Conservation (phyloP, 768 basidiomycete species). For the Clavaria fumosa region DNA sequence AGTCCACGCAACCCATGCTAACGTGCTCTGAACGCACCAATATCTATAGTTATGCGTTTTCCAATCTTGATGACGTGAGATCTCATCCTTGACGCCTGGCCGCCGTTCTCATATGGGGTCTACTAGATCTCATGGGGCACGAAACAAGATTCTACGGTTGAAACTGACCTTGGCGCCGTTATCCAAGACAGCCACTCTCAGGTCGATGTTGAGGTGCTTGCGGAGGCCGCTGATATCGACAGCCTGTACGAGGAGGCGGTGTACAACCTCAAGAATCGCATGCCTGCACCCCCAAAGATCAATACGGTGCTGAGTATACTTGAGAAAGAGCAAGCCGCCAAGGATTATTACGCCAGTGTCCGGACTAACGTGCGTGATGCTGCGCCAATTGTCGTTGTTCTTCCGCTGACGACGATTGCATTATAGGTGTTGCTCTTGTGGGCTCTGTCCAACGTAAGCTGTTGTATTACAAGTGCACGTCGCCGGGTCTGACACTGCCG, state of each 20-base stretch:
- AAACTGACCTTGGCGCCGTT: conserved; percentile 72
- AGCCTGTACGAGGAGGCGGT: conserved; percentile 75
- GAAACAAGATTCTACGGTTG: conserved; percentile 67
- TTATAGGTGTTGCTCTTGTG: conserved; percentile 53
- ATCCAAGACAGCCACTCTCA: conserved; percentile 66
- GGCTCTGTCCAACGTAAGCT: conserved; percentile 69
- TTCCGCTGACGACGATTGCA: conserved; percentile 1
- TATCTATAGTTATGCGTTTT: conserved; percentile 55
- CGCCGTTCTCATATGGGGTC: conserved; percentile 1
- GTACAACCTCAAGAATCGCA: conserved; percentile 47
- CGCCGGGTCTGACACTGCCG: neutral
- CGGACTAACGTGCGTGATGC: conserved; percentile 49
- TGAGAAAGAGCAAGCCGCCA: conserved; percentile 60
- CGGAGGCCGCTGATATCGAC: conserved; percentile 70
- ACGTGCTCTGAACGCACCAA: conserved; percentile 11
- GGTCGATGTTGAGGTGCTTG: conserved; percentile 78
- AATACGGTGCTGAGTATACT: conserved; percentile 24
- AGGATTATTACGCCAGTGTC: conserved; percentile 80
- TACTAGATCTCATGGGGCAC: conserved; percentile 84
- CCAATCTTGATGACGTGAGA: conserved; percentile 71
- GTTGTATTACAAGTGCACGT: neutral
- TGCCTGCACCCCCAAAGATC: conserved; percentile 21
- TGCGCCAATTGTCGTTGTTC: neutral
- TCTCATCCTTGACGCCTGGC: conserved; percentile 6
- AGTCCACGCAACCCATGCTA: conserved; percentile 14